phyloP scores from a whole-genome alignment of 202 grass and related monocot genomes.

The Eragrostis tef region DNA sequence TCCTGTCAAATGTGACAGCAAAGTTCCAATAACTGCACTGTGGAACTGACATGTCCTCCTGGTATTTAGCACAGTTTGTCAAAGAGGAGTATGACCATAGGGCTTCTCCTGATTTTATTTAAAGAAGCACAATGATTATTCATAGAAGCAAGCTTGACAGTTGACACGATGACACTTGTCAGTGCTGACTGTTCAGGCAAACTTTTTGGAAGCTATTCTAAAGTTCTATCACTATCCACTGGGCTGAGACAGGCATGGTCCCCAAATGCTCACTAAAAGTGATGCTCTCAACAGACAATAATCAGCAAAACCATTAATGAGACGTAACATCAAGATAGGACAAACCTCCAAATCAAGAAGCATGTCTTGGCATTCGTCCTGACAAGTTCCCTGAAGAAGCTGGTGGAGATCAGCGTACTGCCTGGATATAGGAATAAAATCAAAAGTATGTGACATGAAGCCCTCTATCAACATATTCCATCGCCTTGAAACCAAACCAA shows the following conservation, averaged over 20 bases:
- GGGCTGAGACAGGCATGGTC: neutral
- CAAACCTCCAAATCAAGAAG: slow-evolving; percentile 57
- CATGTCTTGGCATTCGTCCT: slow-evolving; percentile 35
- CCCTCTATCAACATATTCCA: slow-evolving; percentile 69
- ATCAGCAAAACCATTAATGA: slow-evolving; percentile 24
- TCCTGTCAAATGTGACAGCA: slow-evolving; percentile 19
- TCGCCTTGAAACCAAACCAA: slow-evolving; percentile 63
- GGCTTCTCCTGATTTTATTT: neutral
- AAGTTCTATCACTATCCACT: neutral
- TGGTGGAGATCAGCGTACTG: slow-evolving; percentile 66
- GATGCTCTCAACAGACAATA: slow-evolving; percentile 16
- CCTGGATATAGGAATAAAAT: slow-evolving; percentile 73
- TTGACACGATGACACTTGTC: neutral
- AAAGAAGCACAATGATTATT: too few species aligned
- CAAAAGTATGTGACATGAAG: slow-evolving; percentile 58
- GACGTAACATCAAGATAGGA: slow-evolving; percentile 34
- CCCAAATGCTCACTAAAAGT: neutral
- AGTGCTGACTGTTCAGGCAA: slow-evolving; percentile 6
- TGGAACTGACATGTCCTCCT: too few species aligned
- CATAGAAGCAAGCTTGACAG: too few species aligned
- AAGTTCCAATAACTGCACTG: neutral
- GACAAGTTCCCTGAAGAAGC: slow-evolving; percentile 53
- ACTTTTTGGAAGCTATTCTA: slow-evolving; percentile 13
- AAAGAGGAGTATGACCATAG: slow-evolving; percentile 9
- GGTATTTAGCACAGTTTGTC: too few species aligned